Evolutionary conservation across 139 green algal species (phyloP).

Genomic region (Chlamydomonas incerta): DNA sequence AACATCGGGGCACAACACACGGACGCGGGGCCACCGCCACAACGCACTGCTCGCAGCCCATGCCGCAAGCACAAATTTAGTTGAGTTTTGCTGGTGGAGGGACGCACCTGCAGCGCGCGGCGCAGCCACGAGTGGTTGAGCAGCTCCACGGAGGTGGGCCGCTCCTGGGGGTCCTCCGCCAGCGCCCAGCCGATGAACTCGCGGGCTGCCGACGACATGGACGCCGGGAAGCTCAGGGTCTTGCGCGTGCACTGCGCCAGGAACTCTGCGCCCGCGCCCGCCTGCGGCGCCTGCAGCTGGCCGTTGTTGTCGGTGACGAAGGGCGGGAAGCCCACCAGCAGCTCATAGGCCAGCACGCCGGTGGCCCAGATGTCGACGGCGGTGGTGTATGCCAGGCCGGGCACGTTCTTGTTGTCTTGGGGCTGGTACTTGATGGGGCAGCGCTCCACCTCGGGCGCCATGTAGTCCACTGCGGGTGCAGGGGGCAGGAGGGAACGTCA

Average conservation of each 20-base stretch:
- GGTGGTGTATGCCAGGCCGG: constrained; percentile 8
- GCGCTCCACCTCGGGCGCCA: constrained; percentile 52
- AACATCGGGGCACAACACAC: too few species aligned
- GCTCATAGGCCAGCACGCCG: constrained; percentile 56
- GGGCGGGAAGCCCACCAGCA: constrained; percentile 49
- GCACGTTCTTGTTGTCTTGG: constrained; percentile 38
- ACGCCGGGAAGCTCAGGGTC: constrained; percentile 42
- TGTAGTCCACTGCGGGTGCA: constrained; percentile 69
- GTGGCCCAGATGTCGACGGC: constrained; percentile 50
- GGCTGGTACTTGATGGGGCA: constrained; percentile 38
- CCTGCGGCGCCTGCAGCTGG: background rate
- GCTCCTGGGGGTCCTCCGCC: constrained; percentile 45
- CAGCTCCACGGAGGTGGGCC: constrained; percentile 55
- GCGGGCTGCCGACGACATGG: constrained; percentile 31
- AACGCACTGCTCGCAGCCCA: too few species aligned
- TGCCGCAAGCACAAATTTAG: too few species aligned
- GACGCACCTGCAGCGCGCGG: background rate
- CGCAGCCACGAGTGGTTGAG: constrained; percentile 60
- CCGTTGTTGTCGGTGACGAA: constrained; percentile 38
- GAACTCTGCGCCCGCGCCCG: background rate
- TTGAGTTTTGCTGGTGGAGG: too few species aligned
- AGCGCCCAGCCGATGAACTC: constrained; percentile 59
- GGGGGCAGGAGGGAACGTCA: too few species aligned
- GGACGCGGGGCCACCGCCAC: too few species aligned
- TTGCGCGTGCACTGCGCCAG: background rate